Evolutionary conservation across 2,329 filamentous ascomycete genomes (phyloP).

Genomic region (Diplodia mutila): DNA sequence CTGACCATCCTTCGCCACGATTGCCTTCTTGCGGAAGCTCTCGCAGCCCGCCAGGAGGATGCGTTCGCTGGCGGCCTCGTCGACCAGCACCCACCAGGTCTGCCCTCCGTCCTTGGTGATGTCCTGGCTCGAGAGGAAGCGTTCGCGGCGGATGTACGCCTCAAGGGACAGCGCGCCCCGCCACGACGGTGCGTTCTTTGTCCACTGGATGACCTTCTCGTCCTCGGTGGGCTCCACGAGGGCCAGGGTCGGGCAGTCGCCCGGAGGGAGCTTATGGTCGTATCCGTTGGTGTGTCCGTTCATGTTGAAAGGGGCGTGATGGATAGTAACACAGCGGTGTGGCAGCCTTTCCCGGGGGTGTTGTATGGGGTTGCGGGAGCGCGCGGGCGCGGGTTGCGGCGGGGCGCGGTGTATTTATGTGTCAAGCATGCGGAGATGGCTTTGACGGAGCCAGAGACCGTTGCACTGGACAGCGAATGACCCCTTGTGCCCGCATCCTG

Average conservation of each 20-base stretch:
- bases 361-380: not conserved
- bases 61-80: conserved; percentile 45
- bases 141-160: conserved; percentile 62
- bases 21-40: conserved; percentile 54
- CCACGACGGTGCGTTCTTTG: conserved; percentile 62
- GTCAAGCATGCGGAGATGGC: conserved; percentile 20
- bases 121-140: conserved; percentile 54
- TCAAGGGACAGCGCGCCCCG: conserved; percentile 58
- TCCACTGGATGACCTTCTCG: conserved; percentile 57
- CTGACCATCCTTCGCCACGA: conserved; percentile 49
- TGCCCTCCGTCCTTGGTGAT: conserved; percentile 60
- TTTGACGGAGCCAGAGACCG: conserved; percentile 7
- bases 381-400: not conserved
- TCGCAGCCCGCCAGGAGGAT: conserved; percentile 63
- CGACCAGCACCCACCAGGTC: conserved; percentile 64
- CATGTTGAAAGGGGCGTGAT: not conserved
- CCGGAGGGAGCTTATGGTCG: conserved; percentile 47
- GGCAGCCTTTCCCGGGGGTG: not conserved
- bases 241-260: conserved; percentile 55
- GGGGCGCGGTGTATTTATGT: conserved; percentile 16
- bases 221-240: conserved; percentile 59
- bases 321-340: not conserved
- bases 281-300: conserved; percentile 24
- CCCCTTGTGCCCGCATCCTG: conserved; percentile 11
- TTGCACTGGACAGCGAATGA: conserved; percentile 17